A percentile compares a stretch with the other conserved stretches of the same genome.
These are phyloP conservation scores for Penicillium sp. DNA, from an alignment of 2,329 filamentous ascomycete species.

Conservation along the genomic window DNA sequence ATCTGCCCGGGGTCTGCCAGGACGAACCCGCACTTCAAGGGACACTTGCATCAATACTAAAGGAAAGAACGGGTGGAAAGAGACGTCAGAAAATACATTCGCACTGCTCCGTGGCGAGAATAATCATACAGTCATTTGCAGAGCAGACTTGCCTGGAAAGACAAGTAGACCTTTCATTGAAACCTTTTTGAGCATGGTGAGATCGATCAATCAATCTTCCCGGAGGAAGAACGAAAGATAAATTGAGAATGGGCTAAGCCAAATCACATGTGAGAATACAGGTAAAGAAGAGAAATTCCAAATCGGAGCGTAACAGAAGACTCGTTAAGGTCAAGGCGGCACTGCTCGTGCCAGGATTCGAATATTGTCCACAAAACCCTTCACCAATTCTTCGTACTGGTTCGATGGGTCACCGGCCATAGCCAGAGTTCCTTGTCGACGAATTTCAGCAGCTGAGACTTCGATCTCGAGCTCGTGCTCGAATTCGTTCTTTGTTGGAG, in stretches of 20 bases:
- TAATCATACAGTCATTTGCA: no score
- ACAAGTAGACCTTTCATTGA: not conserved
- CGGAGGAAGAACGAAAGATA: not conserved
- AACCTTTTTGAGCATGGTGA: not conserved
- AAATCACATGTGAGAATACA: conserved; percentile 8
- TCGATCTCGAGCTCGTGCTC: conserved; percentile 52
- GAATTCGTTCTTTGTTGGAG: conserved; percentile 37
- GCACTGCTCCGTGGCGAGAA: no score
- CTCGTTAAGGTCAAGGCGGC: conserved; percentile 31
- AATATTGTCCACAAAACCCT: conserved; percentile 51
- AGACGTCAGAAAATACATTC: no score
- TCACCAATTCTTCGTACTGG: conserved; percentile 47
- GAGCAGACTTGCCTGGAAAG: no score
- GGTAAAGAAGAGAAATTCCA: conserved; percentile 14
- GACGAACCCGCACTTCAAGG: no score
- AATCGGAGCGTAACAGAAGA: conserved; percentile 5
- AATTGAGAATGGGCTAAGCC: not conserved
- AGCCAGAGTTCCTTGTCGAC: conserved; percentile 44
- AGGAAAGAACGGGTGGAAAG: no score
- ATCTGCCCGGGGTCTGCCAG: no score
- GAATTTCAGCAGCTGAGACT: conserved; percentile 46
- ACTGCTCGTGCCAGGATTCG: conserved; percentile 45
- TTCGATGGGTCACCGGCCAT: conserved; percentile 39
- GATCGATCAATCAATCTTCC: not conserved
- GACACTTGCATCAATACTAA: no score